phyloP scores from a whole-genome alignment of 148 eudicot species.

The Cornus florida region DNA sequence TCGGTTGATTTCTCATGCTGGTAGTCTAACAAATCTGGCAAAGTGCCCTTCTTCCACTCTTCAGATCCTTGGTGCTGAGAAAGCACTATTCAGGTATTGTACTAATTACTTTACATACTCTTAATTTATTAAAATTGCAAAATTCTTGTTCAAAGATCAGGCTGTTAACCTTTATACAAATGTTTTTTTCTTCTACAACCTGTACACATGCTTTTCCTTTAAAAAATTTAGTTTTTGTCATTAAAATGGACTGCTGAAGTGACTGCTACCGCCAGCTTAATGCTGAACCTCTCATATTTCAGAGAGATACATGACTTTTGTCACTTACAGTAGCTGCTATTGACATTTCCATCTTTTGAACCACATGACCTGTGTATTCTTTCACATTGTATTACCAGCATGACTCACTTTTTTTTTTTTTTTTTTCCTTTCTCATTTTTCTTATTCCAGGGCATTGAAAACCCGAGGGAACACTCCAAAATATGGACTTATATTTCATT shows the following conservation, averaged over 20 bases:
- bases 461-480: conserved; percentile 94
- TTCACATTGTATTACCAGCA: neutral
- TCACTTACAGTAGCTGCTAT: neutral
- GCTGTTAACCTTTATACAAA: neutral
- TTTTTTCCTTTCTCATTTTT: conserved; percentile 6
- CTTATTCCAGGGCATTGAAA: conserved; percentile 72
- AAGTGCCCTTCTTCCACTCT: conserved; percentile 98
- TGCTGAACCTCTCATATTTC: neutral
- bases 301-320: neutral
- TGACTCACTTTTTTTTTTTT: neutral
- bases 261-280: neutral
- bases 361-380: neutral
- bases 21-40: conserved; percentile 95
- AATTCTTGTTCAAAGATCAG: neutral
- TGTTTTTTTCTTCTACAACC: neutral
- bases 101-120: neutral
- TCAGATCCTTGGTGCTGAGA: conserved; percentile 97
- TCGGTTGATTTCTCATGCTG: conserved; percentile 94
- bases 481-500: conserved; percentile 95
- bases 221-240: neutral
- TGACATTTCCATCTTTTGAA: neutral
- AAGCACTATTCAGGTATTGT: conserved; percentile 86
- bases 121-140: neutral
- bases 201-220: neutral
- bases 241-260: neutral